Evolutionary conservation across 208 protist species (phyloP).

Genomic region (Trypanosomatidae sp.): DNA sequence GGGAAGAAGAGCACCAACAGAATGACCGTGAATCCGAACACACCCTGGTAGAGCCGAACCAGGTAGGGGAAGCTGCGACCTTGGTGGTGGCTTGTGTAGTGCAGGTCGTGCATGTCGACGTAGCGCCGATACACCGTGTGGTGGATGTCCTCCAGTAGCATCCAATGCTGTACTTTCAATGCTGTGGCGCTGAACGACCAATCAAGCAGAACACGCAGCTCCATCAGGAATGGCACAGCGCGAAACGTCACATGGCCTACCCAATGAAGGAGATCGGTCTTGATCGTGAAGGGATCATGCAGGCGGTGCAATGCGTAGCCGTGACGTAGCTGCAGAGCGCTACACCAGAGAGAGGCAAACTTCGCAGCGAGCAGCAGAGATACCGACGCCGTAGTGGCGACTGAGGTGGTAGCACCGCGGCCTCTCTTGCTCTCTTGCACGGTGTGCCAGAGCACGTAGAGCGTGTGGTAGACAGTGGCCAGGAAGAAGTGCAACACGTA

Average conservation of each 20-base stretch:
- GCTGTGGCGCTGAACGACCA: slow-evolving; percentile 70
- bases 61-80: slow-evolving; percentile 48
- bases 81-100: slow-evolving; percentile 38
- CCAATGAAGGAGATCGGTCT: slow-evolving; percentile 49
- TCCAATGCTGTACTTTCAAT: slow-evolving; percentile 75
- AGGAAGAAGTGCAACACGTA: slow-evolving; percentile 36
- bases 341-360: slow-evolving; percentile 47
- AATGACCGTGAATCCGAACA: slow-evolving; percentile 58
- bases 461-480: slow-evolving; percentile 28
- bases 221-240: slow-evolving; percentile 72
- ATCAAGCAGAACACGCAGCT: slow-evolving; percentile 75
- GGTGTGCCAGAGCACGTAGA: slow-evolving; percentile 43
- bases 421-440: slow-evolving; percentile 2
- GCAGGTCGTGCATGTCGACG: slow-evolving; percentile 64
- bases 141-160: slow-evolving; percentile 80
- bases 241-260: slow-evolving; percentile 50
- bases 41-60: slow-evolving; percentile 51
- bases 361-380: slow-evolving; percentile 35
- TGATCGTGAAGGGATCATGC: slow-evolving; percentile 58
- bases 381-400: slow-evolving; percentile 24
- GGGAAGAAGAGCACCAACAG: slow-evolving; percentile 56
- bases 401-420: neutral
- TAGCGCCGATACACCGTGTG: slow-evolving; percentile 59
- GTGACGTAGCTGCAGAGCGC: slow-evolving; percentile 46
- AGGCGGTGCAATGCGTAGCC: slow-evolving; percentile 50